Conservation (phyloP, 2,329 filamentous ascomycete genomes). For the Zymoseptoria pseudotritici region DNA sequence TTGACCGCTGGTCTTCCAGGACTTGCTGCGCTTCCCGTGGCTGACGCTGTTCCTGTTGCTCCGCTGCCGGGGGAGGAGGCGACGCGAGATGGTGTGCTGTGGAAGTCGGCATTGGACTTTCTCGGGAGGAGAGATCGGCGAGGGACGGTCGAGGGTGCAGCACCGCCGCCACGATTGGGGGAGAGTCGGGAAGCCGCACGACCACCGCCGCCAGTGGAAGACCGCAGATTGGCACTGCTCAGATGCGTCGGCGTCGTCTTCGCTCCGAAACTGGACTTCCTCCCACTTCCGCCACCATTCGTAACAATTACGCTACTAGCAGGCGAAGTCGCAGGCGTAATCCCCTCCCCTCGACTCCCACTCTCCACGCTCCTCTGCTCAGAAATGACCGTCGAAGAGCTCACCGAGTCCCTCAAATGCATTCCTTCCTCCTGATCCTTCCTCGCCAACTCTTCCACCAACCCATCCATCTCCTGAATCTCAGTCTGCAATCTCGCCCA, state of each 20-base stretch:
- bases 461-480: conserved; percentile 67
- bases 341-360: conserved; percentile 49
- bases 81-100: conserved; percentile 3
- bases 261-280: conserved; percentile 42
- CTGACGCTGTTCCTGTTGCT: neutral
- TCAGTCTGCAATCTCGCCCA: conserved; percentile 70
- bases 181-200: neutral
- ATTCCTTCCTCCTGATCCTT: conserved; percentile 55
- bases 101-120: conserved; percentile 12
- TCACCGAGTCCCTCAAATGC: too few relatives aligned
- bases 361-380: conserved; percentile 52
- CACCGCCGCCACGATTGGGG: neutral
- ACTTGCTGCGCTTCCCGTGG: too few relatives aligned
- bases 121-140: conserved; percentile 13
- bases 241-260: conserved; percentile 35
- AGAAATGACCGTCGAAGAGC: conserved; percentile 34
- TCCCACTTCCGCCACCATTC: conserved; percentile 28
- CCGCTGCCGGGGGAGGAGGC: neutral
- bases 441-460: conserved; percentile 62
- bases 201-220: neutral
- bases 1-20: neutral
- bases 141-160: conserved; percentile 6
- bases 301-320: conserved; percentile 54
- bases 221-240: conserved; percentile 19
- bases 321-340: conserved; percentile 53